Base-by-base conservation (phyloP, 495 filamentous ascomycete species). In the Pyrenopolyporus hunteri region DNA sequence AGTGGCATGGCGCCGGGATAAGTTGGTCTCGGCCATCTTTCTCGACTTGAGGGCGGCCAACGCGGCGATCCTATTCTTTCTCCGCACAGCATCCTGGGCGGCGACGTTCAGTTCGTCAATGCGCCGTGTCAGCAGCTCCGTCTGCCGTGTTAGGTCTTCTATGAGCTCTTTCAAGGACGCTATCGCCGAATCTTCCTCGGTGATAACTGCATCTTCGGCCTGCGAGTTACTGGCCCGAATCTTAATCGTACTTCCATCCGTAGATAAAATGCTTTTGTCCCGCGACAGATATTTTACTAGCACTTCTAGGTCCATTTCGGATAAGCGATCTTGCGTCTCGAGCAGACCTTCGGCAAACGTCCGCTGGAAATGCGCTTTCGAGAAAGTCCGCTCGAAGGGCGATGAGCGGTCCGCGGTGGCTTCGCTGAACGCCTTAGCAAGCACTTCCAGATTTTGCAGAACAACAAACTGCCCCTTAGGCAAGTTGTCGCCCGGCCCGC, bases 41-140 rank as follows among this genome's bases (percentile, higher is more conserved):
- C 90, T 96, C 0, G 84, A 89, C 29, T 86, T 85, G n/a, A 98
- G 78, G 0, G 91, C 85, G 0, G 87, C 83, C 2, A 92, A 76
- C 4, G 94, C 94, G 0, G 85, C 80, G 5, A 87, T 73, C n/a
- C 83, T 77, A 70, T 94, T 91, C 61, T 91, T 89, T 7, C 80
- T 78, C 1, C 72, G 69, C 2, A 97, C 82, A 0, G 90, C 90
- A 7, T 79, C 76, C 31, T 87, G 86, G 0, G 91, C 92, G 8
- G 85, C 82, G 1, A 70, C 56, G 14, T 80, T 76, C 5, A 97
- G 77, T 26, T 79, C 75, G 4, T 83, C 80, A 16, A 93, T 78
- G 5, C 80, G 78, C 7, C 73, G 69, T 20, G 70, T 75, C 1
- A 90, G 70, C 0, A 77, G 63, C 22, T 68, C 60, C 14, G 80